Base-by-base conservation (phyloP, 805 yeast genomes). In the Ogataea pignaliae region DNA sequence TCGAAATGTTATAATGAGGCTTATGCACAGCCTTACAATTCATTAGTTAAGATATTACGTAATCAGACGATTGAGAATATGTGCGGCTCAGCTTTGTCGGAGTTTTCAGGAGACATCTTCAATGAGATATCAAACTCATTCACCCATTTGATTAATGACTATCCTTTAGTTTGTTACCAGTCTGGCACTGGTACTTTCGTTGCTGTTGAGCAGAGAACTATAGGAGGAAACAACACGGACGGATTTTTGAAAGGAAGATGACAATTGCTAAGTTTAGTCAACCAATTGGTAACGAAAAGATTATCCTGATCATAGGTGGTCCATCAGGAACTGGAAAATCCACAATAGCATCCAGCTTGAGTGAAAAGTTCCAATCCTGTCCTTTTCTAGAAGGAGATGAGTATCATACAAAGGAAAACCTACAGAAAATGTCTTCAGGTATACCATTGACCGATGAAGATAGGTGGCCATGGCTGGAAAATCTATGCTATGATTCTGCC, bases 241-340 rank as follows among this genome's bases (percentile, higher is more conserved):
- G 26, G 34, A 31, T 5, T 14, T 31, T n/a, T n/a, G n/a, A n/a
- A n/a, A n/a, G n/a, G 34, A n/a, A 34, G 4, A 34, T 34, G 36
- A 8, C 36, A 10, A 14, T 14, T 34, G 3, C 36, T 21, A 30
- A 30, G 33, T 13, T 30, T 5, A n/a, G 13, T 13, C 33, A 12
- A 18, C 21, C 37, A 3, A 1, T 18, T 5, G 15, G 13, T 14
- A 29, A 21, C 17, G 11, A 11, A 13, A 36, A 30, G 29, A 16
- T 14, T 3, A 13, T 65, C 1, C 41, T 65, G 8, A 80, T 89
- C 2, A 79, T 91, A 9, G 97, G 95, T 11, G 99, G 99, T 0
- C 96, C 98, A 0, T 90, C 97, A 0, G 98, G 98, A 9, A 85
- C 96, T 2, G 99, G 99, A 1, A 93, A 93, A 61, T 73, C 95